These are phyloP conservation scores for Schwanniomyces vanrijiae DNA, from an alignment of 805 yeast species.

Conservation along the genomic window DNA sequence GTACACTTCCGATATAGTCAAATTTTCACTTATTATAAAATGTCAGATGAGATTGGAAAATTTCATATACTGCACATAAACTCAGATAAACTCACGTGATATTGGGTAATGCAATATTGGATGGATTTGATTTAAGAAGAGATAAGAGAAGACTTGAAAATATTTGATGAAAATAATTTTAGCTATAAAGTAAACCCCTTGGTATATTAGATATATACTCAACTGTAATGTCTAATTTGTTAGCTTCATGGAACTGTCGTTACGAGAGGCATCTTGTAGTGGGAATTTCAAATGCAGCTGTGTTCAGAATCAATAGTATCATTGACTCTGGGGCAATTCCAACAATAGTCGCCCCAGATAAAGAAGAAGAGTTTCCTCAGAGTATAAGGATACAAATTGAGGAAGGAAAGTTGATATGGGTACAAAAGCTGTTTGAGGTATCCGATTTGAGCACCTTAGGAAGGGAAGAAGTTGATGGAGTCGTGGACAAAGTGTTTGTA, in stretches of 20 bases:
- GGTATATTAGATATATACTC: neutral
- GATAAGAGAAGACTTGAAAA: neutral
- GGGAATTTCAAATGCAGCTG: constrained; percentile 50
- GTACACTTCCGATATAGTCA: neutral
- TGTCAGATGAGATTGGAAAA: neutral
- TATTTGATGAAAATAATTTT: neutral
- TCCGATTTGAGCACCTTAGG: constrained; percentile 58
- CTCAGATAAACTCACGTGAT: constrained; percentile 6
- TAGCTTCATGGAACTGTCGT: constrained; percentile 44
- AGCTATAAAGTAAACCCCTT: neutral
- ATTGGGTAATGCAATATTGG: constrained; percentile 7
- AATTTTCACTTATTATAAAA: neutral
- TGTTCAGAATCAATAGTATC: constrained; percentile 47
- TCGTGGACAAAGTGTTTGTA: constrained; percentile 80
- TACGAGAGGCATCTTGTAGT: constrained; percentile 59
- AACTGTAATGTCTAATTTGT: constrained; percentile 13
- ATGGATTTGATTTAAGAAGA: neutral
- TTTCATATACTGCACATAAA: neutral
- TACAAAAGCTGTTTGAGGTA: constrained; percentile 31
- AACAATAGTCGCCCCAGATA: constrained; percentile 42
- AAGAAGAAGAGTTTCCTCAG: constrained; percentile 17
- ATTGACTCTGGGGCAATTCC: constrained; percentile 58
- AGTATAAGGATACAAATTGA: constrained; percentile 23
- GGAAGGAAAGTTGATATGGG: constrained; percentile 22
- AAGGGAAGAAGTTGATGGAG: constrained; percentile 54